Evolutionary conservation across 2,329 filamentous ascomycete genomes (phyloP).

Genomic region (Apiospora kogelbergensis): DNA sequence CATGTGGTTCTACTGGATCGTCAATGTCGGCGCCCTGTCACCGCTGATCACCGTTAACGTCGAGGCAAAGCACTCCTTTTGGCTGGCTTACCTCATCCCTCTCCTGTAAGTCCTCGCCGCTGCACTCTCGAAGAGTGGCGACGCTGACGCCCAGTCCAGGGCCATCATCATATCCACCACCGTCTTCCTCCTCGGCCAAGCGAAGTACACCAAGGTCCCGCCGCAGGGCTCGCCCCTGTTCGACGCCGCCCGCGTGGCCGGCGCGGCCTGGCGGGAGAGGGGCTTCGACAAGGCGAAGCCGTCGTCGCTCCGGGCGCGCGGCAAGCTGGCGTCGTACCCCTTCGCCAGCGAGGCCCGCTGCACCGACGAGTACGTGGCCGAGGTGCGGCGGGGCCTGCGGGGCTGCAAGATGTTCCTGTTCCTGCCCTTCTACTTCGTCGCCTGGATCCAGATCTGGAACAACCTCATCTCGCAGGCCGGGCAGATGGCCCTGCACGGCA

Average conservation of each 20-base stretch:
- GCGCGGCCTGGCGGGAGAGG: constrained; percentile 70
- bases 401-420: constrained; percentile 57
- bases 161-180: constrained; percentile 63
- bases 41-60: constrained; percentile 66
- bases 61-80: constrained; percentile 68
- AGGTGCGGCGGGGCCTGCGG: constrained; percentile 67
- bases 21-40: constrained; percentile 71
- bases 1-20: constrained; percentile 71
- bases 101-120: constrained; percentile 45
- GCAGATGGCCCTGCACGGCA: constrained; percentile 59
- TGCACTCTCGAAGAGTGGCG: background rate
- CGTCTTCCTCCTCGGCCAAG: constrained; percentile 60
- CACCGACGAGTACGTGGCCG: constrained; percentile 54
- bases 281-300: constrained; percentile 66
- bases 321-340: constrained; percentile 63
- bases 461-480: constrained; percentile 65
- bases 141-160: background rate
- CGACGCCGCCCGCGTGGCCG: constrained; percentile 63
- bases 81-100: constrained; percentile 40
- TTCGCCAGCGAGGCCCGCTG: constrained; percentile 41
- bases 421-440: constrained; percentile 66
- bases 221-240: constrained; percentile 37
- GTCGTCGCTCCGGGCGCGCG: constrained; percentile 57
- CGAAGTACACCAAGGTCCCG: constrained; percentile 59
- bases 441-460: constrained; percentile 66